Evolutionary conservation across 2,329 filamentous ascomycete species (phyloP), one percentile per base, ranked within the genome.

Genomic region (Zalaria sp.): DNA sequence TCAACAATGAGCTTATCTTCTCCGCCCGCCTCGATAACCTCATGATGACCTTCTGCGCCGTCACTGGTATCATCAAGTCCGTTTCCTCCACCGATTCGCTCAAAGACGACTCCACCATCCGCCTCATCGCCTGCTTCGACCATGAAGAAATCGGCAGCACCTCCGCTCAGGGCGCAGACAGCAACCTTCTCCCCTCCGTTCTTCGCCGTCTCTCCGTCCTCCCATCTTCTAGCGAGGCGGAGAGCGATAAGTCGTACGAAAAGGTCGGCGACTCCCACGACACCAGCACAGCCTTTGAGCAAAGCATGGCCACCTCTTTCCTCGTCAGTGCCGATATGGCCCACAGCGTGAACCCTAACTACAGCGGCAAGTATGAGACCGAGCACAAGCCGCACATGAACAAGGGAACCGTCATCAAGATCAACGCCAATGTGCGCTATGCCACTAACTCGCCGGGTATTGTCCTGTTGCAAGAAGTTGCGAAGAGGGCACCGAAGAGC

Each of bases 241-340:
- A 60, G 26, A 78, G 73, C 10, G 77, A 83, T 49, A 72, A 73
- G 47, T 78, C 77, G 1, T 85, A 81, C 61, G 77, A 81, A 49
- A 70, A 67, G 47, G 51, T 72, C 62, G 62, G 63, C 18, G 47
- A 49, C 29, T 44, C 46, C 2, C 36, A 41, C 5, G 79, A 83
- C 50, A 65, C 81, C 9, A 67, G 77, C 5, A 94, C 88, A 2
- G 86, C 87, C 29, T 95, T 87, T 59, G 91, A 98, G 65, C 89
- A 96, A 68, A 91, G 85, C 2, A 73, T 94, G 40, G 76, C 87
- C 4, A 83, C 82, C 27, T 95, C 87, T 2, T 95, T 98, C 72
- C 77, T 98, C 45, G 73, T 98, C 48, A 94, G 86, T 4, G 91
- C 91, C 40, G 91, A 98, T 60, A 96, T 98, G 91, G 88, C 91